Base-by-base conservation (phyloP, 169 alveolate species). In the Perkinsus marinus region DNA sequence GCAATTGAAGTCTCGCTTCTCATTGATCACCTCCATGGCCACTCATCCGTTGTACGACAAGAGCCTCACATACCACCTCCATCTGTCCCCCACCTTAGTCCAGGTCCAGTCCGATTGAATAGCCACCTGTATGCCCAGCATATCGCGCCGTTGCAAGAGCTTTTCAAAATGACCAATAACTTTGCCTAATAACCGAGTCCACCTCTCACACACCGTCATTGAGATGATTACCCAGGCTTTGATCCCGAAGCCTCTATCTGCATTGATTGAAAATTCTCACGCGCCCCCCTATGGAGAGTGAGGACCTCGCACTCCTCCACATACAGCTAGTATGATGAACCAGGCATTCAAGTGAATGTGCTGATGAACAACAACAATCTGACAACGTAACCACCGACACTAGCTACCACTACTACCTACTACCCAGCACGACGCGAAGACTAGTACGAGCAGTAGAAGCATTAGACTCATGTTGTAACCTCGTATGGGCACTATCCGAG, bases 81-180 rank as follows among this genome's bases (percentile, higher is more conserved):
- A 57, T 57, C 26, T 26, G n/a, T n/a, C n/a, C 37, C 34, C 79
- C 46, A 46, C 96, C 95, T 39, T 94, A 92, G 91, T 95, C 93
- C 47, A 93, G 93, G 97, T 95, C 92, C 95, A 95, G 7, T 96
- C 97, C 30, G 96, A 94, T 38, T 96, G 96, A n/a, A 96, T 94
- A 57, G 79, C 7, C 5, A 30, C 79, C 26, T 57, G 79, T 2
- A 57, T 57, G 79, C 79, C 79, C 26, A 57, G 36, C 26, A 57
- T 30, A 16, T 57, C 79, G 22, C 34, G 79, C 30, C 34, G 26
- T 16, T 13, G 34, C 22, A 57, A 26, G 37, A 2, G 36, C 79
- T 57, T 13, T 16, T n/a, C n/a, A n/a, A n/a, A 57, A 57, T 26
- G 26, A 30, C 37, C 79, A 16, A 26, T 13, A 2, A 57, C n/a